Percentiles rank a stretch among this genome's conserved stretches.
phyloP scores from a whole-genome alignment of 2,329 filamentous ascomycete genomes.

The Pyrenophora graminea region DNA sequence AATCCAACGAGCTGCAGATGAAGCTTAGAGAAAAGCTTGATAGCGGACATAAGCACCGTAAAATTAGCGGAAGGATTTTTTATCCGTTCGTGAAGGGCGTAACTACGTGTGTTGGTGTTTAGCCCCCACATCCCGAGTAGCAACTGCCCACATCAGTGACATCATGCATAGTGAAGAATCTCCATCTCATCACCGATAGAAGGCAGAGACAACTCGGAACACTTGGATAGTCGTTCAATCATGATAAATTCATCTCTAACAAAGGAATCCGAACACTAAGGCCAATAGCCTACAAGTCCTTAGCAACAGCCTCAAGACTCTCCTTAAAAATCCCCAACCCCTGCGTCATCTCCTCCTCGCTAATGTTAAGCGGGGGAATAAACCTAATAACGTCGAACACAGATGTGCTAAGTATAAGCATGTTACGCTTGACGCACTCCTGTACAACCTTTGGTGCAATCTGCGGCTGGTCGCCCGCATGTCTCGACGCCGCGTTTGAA shows the following conservation, averaged over 20 bases:
- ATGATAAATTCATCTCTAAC: not conserved
- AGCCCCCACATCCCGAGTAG: no score
- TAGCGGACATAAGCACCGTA: no score
- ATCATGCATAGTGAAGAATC: no score
- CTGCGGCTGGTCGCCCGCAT: constrained; percentile 27
- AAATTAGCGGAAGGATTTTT: no score
- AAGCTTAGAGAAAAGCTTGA: no score
- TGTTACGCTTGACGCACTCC: constrained; percentile 35
- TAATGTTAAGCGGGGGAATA: constrained; percentile 36
- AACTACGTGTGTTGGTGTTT: no score
- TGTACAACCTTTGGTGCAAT: constrained; percentile 35
- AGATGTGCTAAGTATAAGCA: constrained; percentile 38
- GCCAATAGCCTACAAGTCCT: constrained; percentile 21
- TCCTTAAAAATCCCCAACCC: constrained; percentile 34
- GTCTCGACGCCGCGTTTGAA: constrained; percentile 22
- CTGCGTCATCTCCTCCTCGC: constrained; percentile 30
- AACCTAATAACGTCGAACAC: constrained; percentile 37
- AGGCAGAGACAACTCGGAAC: no score
- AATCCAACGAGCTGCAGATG: no score
- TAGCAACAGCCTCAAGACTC: constrained; percentile 32
- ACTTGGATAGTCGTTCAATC: not conserved
- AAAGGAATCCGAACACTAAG: not conserved
- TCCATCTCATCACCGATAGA: no score
- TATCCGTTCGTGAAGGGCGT: no score
- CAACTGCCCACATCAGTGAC: no score